A percentile compares a stretch with the other conserved stretches of the same genome.
Evolutionary conservation across 2,329 filamentous ascomycete species (phyloP).

Genomic region (Diaporthe sp.): DNA sequence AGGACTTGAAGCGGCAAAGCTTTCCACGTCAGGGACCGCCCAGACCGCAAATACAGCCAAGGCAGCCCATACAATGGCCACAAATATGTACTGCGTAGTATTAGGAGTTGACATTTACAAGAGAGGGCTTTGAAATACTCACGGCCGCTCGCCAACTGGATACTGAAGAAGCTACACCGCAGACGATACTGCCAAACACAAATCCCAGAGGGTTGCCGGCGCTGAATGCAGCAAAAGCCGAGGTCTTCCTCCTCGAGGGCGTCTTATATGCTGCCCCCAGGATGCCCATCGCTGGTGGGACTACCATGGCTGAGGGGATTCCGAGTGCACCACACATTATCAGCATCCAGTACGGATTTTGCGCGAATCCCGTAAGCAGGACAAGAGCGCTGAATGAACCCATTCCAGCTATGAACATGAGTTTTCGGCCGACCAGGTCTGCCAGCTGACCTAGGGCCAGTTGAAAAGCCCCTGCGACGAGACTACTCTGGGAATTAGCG

Average conservation of each 20-base stretch:
- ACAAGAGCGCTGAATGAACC: not conserved
- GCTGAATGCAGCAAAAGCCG: not conserved
- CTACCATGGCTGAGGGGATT: slow-evolving; percentile 4
- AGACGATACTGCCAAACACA: not conserved
- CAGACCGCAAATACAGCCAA: not conserved
- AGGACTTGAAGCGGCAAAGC: not conserved
- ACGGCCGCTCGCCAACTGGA: slow-evolving; percentile 14
- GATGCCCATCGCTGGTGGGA: not conserved
- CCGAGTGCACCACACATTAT: slow-evolving; percentile 1
- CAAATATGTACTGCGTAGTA: not conserved
- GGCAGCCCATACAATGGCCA: not conserved
- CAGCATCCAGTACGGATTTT: slow-evolving; percentile 4
- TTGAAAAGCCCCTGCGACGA: not conserved
- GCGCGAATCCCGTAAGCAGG: not conserved
- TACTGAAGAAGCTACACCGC: not conserved
- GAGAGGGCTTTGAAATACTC: not conserved
- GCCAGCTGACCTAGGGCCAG: not conserved
- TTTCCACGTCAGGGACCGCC: slow-evolving; percentile 15
- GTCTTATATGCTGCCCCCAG: not conserved
- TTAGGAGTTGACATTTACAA: not conserved
- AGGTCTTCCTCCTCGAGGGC: not conserved
- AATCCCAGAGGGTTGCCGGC: not conserved
- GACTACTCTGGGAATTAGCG: not conserved
- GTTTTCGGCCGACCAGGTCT: slow-evolving; percentile 1
- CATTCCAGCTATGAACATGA: slow-evolving; percentile 8